phyloP scores from a whole-genome alignment of 2,329 filamentous ascomycete genomes.

The Pseudogymnoascus sp. region DNA sequence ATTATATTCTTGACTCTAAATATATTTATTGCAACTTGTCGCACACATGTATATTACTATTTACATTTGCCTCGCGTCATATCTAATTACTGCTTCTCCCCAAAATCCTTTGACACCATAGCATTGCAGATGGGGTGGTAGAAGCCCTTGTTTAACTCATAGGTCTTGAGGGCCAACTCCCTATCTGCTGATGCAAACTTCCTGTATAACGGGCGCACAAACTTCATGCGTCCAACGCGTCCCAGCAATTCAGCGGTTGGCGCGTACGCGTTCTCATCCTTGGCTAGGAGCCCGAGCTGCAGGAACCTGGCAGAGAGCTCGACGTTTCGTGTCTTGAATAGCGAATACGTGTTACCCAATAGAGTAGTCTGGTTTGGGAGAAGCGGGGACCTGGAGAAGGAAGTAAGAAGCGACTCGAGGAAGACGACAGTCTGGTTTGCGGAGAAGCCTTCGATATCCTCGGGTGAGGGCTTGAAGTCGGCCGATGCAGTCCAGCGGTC shows the following conservation, averaged over 20 bases:
- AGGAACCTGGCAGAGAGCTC: slow-evolving; percentile 79
- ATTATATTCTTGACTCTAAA: neutral
- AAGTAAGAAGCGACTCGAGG: slow-evolving; percentile 57
- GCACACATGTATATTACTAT: neutral
- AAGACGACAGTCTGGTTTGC: slow-evolving; percentile 90
- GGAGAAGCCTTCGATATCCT: slow-evolving; percentile 65
- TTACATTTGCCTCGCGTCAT: neutral
- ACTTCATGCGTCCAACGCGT: slow-evolving; percentile 91
- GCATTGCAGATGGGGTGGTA: slow-evolving; percentile 89
- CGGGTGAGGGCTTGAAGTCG: slow-evolving; percentile 52
- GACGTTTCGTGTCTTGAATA: slow-evolving; percentile 69
- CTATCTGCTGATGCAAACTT: slow-evolving; percentile 66
- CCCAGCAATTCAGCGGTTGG: slow-evolving; percentile 68
- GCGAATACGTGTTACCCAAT: slow-evolving; percentile 68
- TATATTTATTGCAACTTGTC: neutral
- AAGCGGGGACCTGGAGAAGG: slow-evolving; percentile 57
- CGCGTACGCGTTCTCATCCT: slow-evolving; percentile 58
- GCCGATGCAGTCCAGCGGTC: slow-evolving; percentile 66
- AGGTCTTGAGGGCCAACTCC: slow-evolving; percentile 68
- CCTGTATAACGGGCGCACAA: slow-evolving; percentile 77
- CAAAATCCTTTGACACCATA: slow-evolving; percentile 79
- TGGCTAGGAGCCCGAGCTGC: slow-evolving; percentile 66
- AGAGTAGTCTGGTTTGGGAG: slow-evolving; percentile 55
- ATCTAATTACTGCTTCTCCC: neutral
- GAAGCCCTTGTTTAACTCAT: slow-evolving; percentile 80